These are phyloP conservation scores for Termitomyces bulborhizus DNA, from an alignment of 768 basidiomycete genomes.

Conservation along the genomic window DNA sequence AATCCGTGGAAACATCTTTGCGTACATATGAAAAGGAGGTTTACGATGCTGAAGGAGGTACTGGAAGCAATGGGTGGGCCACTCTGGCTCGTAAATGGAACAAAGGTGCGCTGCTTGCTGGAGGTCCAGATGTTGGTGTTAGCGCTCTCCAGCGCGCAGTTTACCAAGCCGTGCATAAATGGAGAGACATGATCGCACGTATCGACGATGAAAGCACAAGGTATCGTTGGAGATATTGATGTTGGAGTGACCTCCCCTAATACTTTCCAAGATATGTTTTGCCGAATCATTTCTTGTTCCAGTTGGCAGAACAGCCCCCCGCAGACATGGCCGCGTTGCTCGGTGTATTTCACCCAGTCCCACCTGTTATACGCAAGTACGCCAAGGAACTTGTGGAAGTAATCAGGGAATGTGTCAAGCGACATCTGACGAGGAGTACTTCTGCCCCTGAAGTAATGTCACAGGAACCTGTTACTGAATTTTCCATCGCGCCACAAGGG, in stretches of 20 bases:
- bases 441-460: neutral
- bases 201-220: constrained; percentile 83
- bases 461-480: constrained; percentile 3
- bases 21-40: constrained; percentile 61
- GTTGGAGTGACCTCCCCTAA: neutral
- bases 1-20: constrained; percentile 74
- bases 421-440: constrained; percentile 16
- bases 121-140: constrained; percentile 26
- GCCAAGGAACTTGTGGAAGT: constrained; percentile 59
- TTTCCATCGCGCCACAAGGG: constrained; percentile 4
- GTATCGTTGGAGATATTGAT: constrained; percentile 27
- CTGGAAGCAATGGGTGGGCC: constrained; percentile 72
- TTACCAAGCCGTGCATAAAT: constrained; percentile 68
- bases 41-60: constrained; percentile 62
- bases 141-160: constrained; percentile 49
- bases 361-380: constrained; percentile 56
- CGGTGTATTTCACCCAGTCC: constrained; percentile 51
- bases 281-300: constrained; percentile 69
- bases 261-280: constrained; percentile 53
- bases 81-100: constrained; percentile 80
- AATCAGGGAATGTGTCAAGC: constrained; percentile 46
- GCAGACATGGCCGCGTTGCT: constrained; percentile 58
- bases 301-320: constrained; percentile 66
- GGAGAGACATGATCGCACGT: constrained; percentile 76
- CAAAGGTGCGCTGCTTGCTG: constrained; percentile 44